Evolutionary conservation across 345 rosid species (phyloP), one percentile per base, ranked within the genome.

Genomic region (Camelina hispida): DNA sequence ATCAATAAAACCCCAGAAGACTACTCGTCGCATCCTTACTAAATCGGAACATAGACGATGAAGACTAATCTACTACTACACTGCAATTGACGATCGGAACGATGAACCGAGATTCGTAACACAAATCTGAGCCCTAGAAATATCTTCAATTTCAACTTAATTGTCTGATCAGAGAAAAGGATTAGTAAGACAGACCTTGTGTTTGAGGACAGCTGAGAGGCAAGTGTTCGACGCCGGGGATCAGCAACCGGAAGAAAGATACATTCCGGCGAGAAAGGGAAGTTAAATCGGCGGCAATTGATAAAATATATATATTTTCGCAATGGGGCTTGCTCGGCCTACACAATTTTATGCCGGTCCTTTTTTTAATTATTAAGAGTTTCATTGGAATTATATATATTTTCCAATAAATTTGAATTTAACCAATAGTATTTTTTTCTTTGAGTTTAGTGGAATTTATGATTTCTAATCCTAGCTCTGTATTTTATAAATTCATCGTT

Each of bases 251-350:
- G 38, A 32, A 32, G 62, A 56, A 56, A 32, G 11, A 30, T 2
- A 57, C 62, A 57, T 57, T 9, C 42, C 62, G 62, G 62, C 42
- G 43, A 46, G 18, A 1, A 22, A 23, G 3, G 58, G 58, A 22
- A 22, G 30, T 51, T 20, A 20, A 20, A 20, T 18, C 55, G 56
- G 17, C 56, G 56, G 28, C 11, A 56, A 1, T 16, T n/a, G 43
- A 15, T 2, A 3, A 28, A 4, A 3, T 38, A 32, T 32, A 57
- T 57, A 15, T 28, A 28, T 28, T 0, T 34, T 58, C 8, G 34
- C 43, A n/a, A 34, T 34, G 13, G 13, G 62, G 62, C 58, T 28
- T 51, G 55, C 28, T 51, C 55, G 28, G 59, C 59, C 59, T 23
- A 54, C n/a, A 25, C 13, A 54, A 13, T 5, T 52, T 13, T 4